Base-by-base conservation (phyloP, 2,329 filamentous ascomycete species). In the Colletotrichum melonis region DNA sequence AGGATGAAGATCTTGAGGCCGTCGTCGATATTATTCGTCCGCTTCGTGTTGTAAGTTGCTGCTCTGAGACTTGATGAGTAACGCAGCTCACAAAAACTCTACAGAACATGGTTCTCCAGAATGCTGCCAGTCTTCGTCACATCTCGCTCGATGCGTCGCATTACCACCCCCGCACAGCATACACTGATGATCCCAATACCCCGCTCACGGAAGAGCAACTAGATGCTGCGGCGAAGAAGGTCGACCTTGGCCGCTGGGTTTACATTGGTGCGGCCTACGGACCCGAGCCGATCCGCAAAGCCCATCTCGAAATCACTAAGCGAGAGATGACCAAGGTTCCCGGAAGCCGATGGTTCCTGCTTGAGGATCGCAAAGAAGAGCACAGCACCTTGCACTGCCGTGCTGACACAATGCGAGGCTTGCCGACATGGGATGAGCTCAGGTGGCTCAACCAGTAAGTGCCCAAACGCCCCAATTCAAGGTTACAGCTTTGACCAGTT, bases 111-210 rank as follows among this genome's bases (percentile, higher is more conserved):
- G 72, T 87, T 5, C 74, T 88, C 16, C 84, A 85, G 56, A 88
- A 88, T 65, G 85, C 86, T 0, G 84, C 86, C 1, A 84, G 83
- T 22, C 77, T 87, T 22, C 80, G 85, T 1, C 83, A 86, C 71
- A 81, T 87, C 26, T 75, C 84, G 4, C 78, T 86, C 2, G 84
- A 86, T 69, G 82, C 84, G 1, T 83, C 82, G 5, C 82, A 84
- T 4, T 80, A 81, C 67, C 82, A 80, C 35, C 72, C 78, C 14
- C 79, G 77, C 26, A 80, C 52, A 32, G 66, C 79, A 70, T 78
- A 79, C 14, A 80, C 69, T 9, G 67, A 72, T 12, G 62, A 4
- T 35, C 49, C 49, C 81, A 59, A 73, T 9, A 58, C 59, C 3
- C 70, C 83, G 0, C 75, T 86, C 1, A 81, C 75, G 1, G 82